Evolutionary conservation across 345 rosid species (phyloP).

Genomic region (Isatis tinctoria): DNA sequence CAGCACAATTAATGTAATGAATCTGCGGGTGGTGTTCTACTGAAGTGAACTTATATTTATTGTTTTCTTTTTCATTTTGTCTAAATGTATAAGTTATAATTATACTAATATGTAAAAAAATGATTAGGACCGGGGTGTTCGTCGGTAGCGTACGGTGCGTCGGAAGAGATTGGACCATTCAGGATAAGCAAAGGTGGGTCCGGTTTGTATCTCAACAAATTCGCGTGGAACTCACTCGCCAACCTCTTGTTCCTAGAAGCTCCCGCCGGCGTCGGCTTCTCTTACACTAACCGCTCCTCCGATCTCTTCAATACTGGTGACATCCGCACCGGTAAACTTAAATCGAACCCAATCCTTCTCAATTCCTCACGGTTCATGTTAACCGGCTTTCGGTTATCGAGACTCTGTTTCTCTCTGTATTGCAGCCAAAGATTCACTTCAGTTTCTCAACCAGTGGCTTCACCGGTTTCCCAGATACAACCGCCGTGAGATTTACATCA

Average conservation of each 20-base stretch:
- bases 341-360: background rate
- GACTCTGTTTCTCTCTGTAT: background rate
- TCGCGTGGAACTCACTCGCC: conserved; percentile 85
- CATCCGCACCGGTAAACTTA: conserved; percentile 59
- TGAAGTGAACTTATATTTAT: background rate
- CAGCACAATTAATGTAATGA: background rate
- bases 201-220: conserved; percentile 78
- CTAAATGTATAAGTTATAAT: no score
- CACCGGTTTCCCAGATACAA: conserved; percentile 79
- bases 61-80: background rate
- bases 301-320: conserved; percentile 84
- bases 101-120: background rate
- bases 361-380: background rate
- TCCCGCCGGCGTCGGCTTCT: conserved; percentile 98
- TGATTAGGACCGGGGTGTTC: conserved; percentile 94
- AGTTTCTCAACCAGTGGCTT: conserved; percentile 74
- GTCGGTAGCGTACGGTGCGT: conserved; percentile 97
- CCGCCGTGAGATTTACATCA: conserved; percentile 59
- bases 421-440: conserved; percentile 82
- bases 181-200: conserved; percentile 74
- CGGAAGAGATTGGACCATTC: conserved; percentile 98
- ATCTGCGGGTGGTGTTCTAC: background rate
- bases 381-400: background rate
- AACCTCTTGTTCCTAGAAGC: conserved; percentile 92
- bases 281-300: conserved; percentile 81